A percentile compares a stretch with the other conserved stretches of the same genome.
Conservation (phyloP, 2,329 filamentous ascomycete species). For the Exophiala viscosa region DNA sequence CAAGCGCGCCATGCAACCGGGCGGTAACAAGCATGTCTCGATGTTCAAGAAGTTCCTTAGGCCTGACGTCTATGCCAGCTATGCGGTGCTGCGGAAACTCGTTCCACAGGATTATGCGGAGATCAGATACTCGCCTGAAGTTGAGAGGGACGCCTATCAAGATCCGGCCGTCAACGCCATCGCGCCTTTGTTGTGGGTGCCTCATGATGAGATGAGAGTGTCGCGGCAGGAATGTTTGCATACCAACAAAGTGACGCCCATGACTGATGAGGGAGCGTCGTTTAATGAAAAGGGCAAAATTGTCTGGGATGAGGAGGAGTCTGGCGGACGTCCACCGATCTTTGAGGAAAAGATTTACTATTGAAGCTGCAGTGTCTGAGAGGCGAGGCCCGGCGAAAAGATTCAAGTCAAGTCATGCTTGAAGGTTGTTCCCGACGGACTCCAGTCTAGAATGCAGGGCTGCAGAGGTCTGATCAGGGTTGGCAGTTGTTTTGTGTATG, state of each 20-base stretch:
- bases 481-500: no score
- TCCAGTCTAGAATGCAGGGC: no score
- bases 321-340: constrained; percentile 53
- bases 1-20: constrained; percentile 11
- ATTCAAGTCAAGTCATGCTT: no score
- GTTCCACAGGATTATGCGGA: constrained; percentile 58
- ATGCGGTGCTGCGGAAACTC: constrained; percentile 64
- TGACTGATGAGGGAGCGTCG: constrained; percentile 73
- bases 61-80: constrained; percentile 73
- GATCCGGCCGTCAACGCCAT: constrained; percentile 64
- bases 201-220: constrained; percentile 68
- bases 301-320: constrained; percentile 53
- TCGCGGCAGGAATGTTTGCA: constrained; percentile 73
- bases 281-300: constrained; percentile 68
- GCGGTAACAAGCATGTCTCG: constrained; percentile 8
- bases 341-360: constrained; percentile 56
- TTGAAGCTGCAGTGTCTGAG: constrained; percentile 26
- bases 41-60: constrained; percentile 60
- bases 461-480: no score
- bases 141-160: constrained; percentile 66
- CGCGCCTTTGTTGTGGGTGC: constrained; percentile 77
- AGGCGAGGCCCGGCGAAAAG: not conserved
- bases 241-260: constrained; percentile 66
- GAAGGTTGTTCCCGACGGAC: no score
- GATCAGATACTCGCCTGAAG: constrained; percentile 58